phyloP scores from a whole-genome alignment of 495 filamentous ascomycete species.

The Annulohypoxylon stygium region DNA sequence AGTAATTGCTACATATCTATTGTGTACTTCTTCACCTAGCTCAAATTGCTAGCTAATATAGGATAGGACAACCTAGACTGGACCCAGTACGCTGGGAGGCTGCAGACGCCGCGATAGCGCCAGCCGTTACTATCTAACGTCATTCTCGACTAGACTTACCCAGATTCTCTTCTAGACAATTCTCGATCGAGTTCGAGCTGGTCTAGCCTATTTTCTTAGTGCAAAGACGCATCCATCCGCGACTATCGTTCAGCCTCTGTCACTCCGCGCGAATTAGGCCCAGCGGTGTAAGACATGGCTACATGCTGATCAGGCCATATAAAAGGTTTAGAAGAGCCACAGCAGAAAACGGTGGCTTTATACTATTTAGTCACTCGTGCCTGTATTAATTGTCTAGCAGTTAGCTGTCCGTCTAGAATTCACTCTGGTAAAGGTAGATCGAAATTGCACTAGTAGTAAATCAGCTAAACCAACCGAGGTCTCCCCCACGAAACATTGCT shows the following conservation, averaged over 20 bases:
- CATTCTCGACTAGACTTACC: slow-evolving; percentile 30
- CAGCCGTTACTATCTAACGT: slow-evolving; percentile 23
- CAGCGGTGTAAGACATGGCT: slow-evolving; percentile 16
- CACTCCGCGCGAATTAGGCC: slow-evolving; percentile 25
- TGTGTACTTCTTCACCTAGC: neutral
- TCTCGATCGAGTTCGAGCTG: slow-evolving; percentile 7
- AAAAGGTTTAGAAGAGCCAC: slow-evolving; percentile 36
- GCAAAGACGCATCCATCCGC: slow-evolving; percentile 1
- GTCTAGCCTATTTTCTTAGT: neutral
- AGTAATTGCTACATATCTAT: neutral
- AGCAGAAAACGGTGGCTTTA: slow-evolving; percentile 38
- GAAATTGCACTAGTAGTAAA: slow-evolving; percentile 28
- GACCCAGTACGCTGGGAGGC: slow-evolving; percentile 12
- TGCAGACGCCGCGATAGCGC: slow-evolving; percentile 27
- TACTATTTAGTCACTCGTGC: slow-evolving; percentile 30
- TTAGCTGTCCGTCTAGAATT: slow-evolving; percentile 22
- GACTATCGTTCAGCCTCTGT: slow-evolving; percentile 22
- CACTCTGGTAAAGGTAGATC: slow-evolving; percentile 22
- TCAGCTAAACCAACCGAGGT: slow-evolving; percentile 28
- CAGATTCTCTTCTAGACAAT: slow-evolving; percentile 8
- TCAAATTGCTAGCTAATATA: neutral
- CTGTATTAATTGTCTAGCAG: slow-evolving; percentile 16
- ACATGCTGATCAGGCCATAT: slow-evolving; percentile 26
- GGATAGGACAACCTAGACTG: slow-evolving; percentile 16
- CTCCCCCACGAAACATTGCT: slow-evolving; percentile 29